Evolutionary conservation across 2,329 filamentous ascomycete species (phyloP).

Genomic region (Cytospora leucostoma): DNA sequence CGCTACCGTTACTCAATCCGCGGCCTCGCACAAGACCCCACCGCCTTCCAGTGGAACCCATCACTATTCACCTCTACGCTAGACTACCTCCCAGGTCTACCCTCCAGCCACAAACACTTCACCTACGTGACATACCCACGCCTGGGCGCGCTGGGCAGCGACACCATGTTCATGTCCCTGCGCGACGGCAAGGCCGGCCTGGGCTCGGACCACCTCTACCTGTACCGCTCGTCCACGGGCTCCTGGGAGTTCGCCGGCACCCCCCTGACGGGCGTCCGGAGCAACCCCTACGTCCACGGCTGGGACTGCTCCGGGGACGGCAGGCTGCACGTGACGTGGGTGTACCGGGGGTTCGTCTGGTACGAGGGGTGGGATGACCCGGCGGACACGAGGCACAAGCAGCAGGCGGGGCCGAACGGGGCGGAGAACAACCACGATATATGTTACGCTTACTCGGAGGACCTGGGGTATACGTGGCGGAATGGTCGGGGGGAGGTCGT

Average conservation of each 20-base stretch:
- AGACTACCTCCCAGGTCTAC: constrained; percentile 40
- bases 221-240: constrained; percentile 42
- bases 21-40: constrained; percentile 38
- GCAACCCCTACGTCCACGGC: constrained; percentile 56
- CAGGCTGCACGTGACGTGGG: constrained; percentile 50
- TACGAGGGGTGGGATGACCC: constrained; percentile 47
- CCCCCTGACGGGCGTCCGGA: constrained; percentile 46
- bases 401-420: constrained; percentile 45
- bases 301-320: constrained; percentile 39
- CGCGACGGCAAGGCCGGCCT: constrained; percentile 53
- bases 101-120: constrained; percentile 35
- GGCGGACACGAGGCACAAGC: constrained; percentile 43
- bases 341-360: constrained; percentile 50
- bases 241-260: constrained; percentile 43
- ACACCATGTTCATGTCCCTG: constrained; percentile 49
- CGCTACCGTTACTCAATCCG: constrained; percentile 42
- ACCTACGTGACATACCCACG: constrained; percentile 51
- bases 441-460: constrained; percentile 51
- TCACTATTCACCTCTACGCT: constrained; percentile 42
- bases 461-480: constrained; percentile 46
- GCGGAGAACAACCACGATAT: constrained; percentile 52
- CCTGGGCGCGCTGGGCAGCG: constrained; percentile 42
- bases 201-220: constrained; percentile 50
- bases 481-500: constrained; percentile 41
- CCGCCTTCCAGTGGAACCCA: constrained; percentile 36